phyloP scores from a whole-genome alignment of 1,139 yeast genomes.

The Saccharomycopsis hybrid region DNA sequence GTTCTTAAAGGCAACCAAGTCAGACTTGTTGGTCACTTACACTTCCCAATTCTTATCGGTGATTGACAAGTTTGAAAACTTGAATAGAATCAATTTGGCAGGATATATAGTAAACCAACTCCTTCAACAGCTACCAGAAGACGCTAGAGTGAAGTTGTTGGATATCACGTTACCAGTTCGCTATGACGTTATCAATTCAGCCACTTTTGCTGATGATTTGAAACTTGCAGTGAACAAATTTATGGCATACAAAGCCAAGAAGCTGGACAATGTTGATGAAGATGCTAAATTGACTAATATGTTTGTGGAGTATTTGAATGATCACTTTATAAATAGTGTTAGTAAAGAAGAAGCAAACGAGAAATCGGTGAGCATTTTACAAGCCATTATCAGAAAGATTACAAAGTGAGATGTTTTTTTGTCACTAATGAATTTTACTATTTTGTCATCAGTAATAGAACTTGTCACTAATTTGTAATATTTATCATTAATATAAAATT shows the following conservation, averaged over 20 bases:
- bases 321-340: constrained; percentile 28
- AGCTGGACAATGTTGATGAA: neutral
- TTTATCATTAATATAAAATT: neutral
- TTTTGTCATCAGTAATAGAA: too few relatives aligned
- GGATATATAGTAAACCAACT: constrained; percentile 56
- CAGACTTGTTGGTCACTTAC: constrained; percentile 38
- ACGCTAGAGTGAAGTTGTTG: constrained; percentile 39
- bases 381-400: constrained; percentile 30
- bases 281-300: constrained; percentile 34
- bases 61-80: constrained; percentile 59
- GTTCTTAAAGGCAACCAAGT: constrained; percentile 24
- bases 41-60: constrained; percentile 44
- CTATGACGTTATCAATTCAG: constrained; percentile 34
- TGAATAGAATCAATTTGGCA: constrained; percentile 63
- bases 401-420: neutral
- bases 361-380: constrained; percentile 25
- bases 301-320: constrained; percentile 38
- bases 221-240: constrained; percentile 69
- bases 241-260: constrained; percentile 45
- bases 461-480: neutral
- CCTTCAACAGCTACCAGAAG: constrained; percentile 28
- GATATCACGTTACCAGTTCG: constrained; percentile 69
- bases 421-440: too few relatives aligned
- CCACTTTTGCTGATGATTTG: constrained; percentile 49
- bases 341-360: constrained; percentile 24